These are phyloP conservation scores for Yamadazyma blattariae DNA, from an alignment of 1,139 yeast genomes.

Conservation along the genomic window DNA sequence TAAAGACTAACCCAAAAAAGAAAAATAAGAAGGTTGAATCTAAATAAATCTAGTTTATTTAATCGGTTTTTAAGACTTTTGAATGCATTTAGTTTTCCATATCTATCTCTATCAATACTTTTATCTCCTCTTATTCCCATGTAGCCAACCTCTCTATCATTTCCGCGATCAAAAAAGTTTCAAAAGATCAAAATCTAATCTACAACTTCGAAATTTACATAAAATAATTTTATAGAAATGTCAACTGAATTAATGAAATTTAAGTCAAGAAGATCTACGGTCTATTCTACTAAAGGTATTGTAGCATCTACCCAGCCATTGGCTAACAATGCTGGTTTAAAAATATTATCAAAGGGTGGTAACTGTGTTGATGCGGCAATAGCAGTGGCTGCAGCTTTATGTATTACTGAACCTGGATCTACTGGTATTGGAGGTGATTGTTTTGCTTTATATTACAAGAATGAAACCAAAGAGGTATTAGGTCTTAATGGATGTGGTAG, in stretches of 20 bases:
- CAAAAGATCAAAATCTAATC: no score
- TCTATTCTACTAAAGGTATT: slow-evolving; percentile 71
- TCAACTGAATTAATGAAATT: slow-evolving; percentile 26
- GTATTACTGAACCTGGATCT: slow-evolving; percentile 71
- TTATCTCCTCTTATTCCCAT: not conserved
- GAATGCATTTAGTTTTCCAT: no score
- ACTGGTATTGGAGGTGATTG: slow-evolving; percentile 88
- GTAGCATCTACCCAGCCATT: slow-evolving; percentile 76
- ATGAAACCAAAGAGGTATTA: slow-evolving; percentile 45
- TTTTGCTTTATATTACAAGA: slow-evolving; percentile 61
- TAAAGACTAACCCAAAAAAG: slow-evolving; percentile 52
- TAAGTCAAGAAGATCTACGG: slow-evolving; percentile 70
- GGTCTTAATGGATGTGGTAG: slow-evolving; percentile 82
- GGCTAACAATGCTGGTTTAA: slow-evolving; percentile 73
- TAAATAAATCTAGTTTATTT: not conserved
- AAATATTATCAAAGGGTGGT: slow-evolving; percentile 67
- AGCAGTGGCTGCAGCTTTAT: slow-evolving; percentile 73
- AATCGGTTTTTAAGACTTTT: no score
- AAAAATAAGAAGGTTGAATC: slow-evolving; percentile 30
- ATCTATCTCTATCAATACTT: no score
- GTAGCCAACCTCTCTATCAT: no score
- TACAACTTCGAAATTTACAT: no score
- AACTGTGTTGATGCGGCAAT: slow-evolving; percentile 82
- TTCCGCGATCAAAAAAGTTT: no score
- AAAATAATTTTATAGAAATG: slow-evolving; percentile 9